phyloP scores from a whole-genome alignment of 345 rosid species.

The Jatropha curcas region DNA sequence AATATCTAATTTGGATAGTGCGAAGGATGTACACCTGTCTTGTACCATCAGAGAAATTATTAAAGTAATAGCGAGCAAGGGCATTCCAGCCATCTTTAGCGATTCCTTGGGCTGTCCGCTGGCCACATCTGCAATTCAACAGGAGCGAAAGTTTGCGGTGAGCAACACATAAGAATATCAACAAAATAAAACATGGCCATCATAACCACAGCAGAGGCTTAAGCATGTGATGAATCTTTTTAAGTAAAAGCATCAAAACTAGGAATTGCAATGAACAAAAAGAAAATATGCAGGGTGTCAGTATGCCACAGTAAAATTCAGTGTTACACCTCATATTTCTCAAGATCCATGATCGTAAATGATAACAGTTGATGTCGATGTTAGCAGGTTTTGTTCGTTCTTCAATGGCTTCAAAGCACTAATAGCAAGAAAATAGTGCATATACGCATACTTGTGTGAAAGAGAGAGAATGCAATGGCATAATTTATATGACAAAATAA shows the following conservation, averaged over 20 bases:
- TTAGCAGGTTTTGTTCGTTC: background rate
- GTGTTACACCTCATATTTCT: background rate
- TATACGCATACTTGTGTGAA: no score
- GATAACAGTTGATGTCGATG: background rate
- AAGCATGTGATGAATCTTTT: background rate
- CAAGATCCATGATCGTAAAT: background rate
- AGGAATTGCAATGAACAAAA: background rate
- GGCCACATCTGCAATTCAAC: slow-evolving; percentile 61
- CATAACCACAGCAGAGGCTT: background rate
- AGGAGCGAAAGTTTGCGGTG: slow-evolving; percentile 9
- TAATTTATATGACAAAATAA: background rate
- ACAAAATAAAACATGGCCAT: slow-evolving; percentile 3
- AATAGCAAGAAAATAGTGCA: background rate
- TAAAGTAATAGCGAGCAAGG: slow-evolving; percentile 85
- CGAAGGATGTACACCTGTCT: slow-evolving; percentile 58
- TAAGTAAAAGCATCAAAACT: background rate
- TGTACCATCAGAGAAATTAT: slow-evolving; percentile 90
- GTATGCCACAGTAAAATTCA: background rate
- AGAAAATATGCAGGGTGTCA: background rate
- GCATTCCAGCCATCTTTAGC: slow-evolving; percentile 81
- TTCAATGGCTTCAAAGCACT: background rate
- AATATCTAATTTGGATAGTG: background rate
- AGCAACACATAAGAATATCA: slow-evolving; percentile 1
- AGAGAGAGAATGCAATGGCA: no score
- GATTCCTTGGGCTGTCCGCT: slow-evolving; percentile 84